Evolutionary conservation across 1,139 yeast species (phyloP), one percentile per base, ranked within the genome.

Genomic region (Suhomyces coccinellae): DNA sequence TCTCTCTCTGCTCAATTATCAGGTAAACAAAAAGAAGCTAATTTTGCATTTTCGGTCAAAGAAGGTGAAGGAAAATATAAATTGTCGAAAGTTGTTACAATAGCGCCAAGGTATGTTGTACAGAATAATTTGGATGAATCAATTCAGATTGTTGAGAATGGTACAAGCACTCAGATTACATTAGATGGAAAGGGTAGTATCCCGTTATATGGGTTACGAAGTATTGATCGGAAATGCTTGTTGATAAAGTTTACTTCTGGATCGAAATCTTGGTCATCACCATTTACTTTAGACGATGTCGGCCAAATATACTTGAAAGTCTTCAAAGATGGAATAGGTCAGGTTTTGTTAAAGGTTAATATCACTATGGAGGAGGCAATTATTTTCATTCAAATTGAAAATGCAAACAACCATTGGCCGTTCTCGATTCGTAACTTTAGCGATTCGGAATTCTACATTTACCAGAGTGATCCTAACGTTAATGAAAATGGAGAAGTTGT

Each of bases 61-160:
- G 98, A 91, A 55, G 99, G 98, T n/a, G 82, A 81, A 53, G 99
- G 98, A 2, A 82, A 81, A 50, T 93, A 87, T 61, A 78, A 81
- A 46, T 61, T 87, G 49, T 79, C 96, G 0, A 89, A 89, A 59
- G 84, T 90, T 30, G 82, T 93, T 3, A 83, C 87, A 1, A 65
- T 95, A 35, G 76, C 95, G 0, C 99, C 99, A 5, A 72, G 99
- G 38, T 95, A 84, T 58, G 75, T 93, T 38, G 61, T 93, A 35
- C 75, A 81, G 49, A 93, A 89, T 62, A 75, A 75, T 41, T 67
- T 87, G 36, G 71, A 67, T 3, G 79, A 78, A 35, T 75, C 79
- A 1, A 62, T 95, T 13, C 80, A 76, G 45, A 63, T 87, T 20
- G 73, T 82, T n/a, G 96, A 88, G 56, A 80, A 83, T 40, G 95